Base-by-base conservation (phyloP, 1,139 yeast genomes). In the Yamadazyma triangularis region DNA sequence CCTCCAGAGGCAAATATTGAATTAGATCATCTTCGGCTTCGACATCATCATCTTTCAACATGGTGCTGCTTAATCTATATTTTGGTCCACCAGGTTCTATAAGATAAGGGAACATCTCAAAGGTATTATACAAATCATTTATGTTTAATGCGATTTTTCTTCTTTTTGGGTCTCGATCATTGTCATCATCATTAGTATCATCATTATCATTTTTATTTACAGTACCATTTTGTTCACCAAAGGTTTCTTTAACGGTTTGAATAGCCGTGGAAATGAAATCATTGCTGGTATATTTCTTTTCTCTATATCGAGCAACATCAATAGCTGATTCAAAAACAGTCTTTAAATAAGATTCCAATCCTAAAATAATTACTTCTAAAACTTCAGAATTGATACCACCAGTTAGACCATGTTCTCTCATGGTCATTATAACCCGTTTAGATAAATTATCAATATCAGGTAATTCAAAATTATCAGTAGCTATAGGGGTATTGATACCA, bases 351-450 rank as follows among this genome's bases (percentile, higher is more conserved):
- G 74, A 66, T 48, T 89, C 96, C 26, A 91, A 60, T 0, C 96
- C 96, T 9, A 84, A 60, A 16, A 80, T 64, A 42, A 89, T 55
- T n/a, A 91, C 65, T 38, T 88, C 95, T 19, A 86, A 73, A 2
- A 84, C 86, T 13, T 77, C 80, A 10, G 79, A 69, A 32, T 78
- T 82, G 13, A 89, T 65, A 8, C 82, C 79, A 0, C 95, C 95
- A 0, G 91, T 71, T n/a, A 91, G 61, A 0, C 98, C 98, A 51
- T 88, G 79, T 48, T 91, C 98, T 48, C 96, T 70, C 48, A 94
- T 84, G 4, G 83, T 79, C 56, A 95, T 94, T 24, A 81, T 60
- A 67, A 91, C 79, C 31, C 91, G 70, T 22, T 79, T 67, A 31
- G 77, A 73, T 31, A 93, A 58, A 28, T 73, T 72, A 29, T 81